Percentiles rank a stretch among this genome's conserved stretches.
phyloP scores from a whole-genome alignment of 306 rosid species.

The Neltuma alba region DNA sequence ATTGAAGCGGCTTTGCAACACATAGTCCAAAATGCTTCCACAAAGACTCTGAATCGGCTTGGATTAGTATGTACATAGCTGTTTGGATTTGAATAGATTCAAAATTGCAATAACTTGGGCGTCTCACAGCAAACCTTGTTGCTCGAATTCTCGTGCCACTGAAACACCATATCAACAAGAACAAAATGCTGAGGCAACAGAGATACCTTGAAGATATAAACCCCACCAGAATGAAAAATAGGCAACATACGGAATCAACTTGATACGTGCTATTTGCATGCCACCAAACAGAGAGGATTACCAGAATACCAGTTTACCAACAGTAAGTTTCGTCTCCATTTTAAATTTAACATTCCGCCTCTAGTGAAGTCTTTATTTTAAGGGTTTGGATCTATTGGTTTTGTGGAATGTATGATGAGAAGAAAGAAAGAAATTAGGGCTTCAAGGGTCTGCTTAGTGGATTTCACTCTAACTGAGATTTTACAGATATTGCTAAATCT shows the following conservation, averaged over 20 bases:
- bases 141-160: conserved; percentile 63
- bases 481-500: background rate
- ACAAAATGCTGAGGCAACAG: conserved; percentile 8
- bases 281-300: background rate
- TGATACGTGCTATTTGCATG: background rate
- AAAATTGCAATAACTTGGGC: conserved; percentile 38
- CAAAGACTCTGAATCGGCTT: conserved; percentile 18
- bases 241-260: background rate
- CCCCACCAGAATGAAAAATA: background rate
- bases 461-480: background rate
- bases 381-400: background rate
- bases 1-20: background rate
- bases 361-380: background rate
- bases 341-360: background rate
- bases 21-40: conserved; percentile 24
- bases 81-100: conserved; percentile 20
- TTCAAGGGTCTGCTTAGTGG: background rate
- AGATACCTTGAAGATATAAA: background rate
- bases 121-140: conserved; percentile 57
- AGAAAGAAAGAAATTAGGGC: background rate
- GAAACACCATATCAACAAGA: conserved; percentile 29
- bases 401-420: background rate
- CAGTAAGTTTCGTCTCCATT: background rate
- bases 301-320: background rate
- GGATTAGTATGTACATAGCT: conserved; percentile 42